Base-by-base conservation (phyloP, 306 rosid genomes). In the Mimosa pudica region DNA sequence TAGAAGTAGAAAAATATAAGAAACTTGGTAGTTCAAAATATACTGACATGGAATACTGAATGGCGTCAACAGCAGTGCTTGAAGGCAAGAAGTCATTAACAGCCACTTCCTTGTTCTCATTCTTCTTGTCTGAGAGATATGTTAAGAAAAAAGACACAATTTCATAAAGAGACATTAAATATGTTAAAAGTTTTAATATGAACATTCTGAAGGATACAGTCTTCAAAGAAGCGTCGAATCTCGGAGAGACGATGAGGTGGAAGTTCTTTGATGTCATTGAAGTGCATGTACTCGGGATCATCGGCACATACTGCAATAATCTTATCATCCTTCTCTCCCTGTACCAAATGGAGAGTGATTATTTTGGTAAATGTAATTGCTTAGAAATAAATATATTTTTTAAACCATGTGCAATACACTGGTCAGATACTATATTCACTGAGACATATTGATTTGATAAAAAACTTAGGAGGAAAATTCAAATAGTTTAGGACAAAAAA, bases 311-410 rank as follows among this genome's bases (percentile, higher is more conserved):
- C 98, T 84, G 99, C 99, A 74, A 96, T 96, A 82, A 96, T 93
- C 87, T 96, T 96, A 30, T 96, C 99, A 87, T 96, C 99, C 77
- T 93, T 96, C 88, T 96, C 99, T 48, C 99, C 99, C 99, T 95
- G 82, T 47, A 71, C 82, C 73, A 62, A 80, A 18, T n/a, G 16
- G 66, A 16, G 7, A 3, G 77, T 10, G 67, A 81, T 60, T 60
- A 69, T 10, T 35, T 57, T 71, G 73, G 75, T 35, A 45, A 30
- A 70, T 33, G 46, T 41, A 48, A 47, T 57, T 70, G 44, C 45
- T 42, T 67, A 8, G 32, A 41, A 42, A 67, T 2, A 38, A 38
- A 38, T 38, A 38, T 5, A 38, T 38, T 38, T 38, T 38, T 38
- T 38, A 38, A 38, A 38, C 42, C 42, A 38, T 38, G 42, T 38